Evolutionary conservation across 352 stramenopile genomes (phyloP), one percentile per base, ranked within the genome.

Genomic region (Plasmopara muralis): DNA sequence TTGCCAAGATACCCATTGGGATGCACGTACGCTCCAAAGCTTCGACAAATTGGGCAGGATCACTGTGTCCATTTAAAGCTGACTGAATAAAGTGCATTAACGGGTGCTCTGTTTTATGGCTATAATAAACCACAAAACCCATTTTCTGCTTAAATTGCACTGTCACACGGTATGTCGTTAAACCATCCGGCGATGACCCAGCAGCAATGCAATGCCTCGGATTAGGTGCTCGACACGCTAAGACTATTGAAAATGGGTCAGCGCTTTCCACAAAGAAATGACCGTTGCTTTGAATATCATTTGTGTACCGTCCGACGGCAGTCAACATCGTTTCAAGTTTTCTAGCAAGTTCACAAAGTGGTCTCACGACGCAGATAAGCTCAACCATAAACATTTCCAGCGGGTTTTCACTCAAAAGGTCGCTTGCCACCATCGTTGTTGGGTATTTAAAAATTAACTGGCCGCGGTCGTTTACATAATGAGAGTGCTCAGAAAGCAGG

Each of bases 101-200:
- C 9, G 82, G 82, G 46, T 93, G 82, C 46, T 93, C 82, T 0
- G 77, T 78, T 53, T 90, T 88, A 72, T 92, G 82, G 59, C 82
- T 93, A 68, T 89, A 90, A 57, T 86, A 89, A 31, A 93, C 74
- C 31, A 93, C 79, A 43, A 93, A 89, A 0, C 78, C 77, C 75
- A 89, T 90, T 66, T 90, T 93, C 57, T 89, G 82, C 58, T 90
- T 90, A 56, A 89, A 90, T 58, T 93, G 79, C 47, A 93, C 85
- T 41, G 64, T 85, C 37, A 86, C 78, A 43, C 82, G 77, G 50
- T 93, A 93, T 12, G 72, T 89, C 25, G 86, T 74, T 53, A 82
- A 72, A 13, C 77, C 80, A 51, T 93, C 78, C 16, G 73, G 68
- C 12, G 73, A 86, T n/a, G 77, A 86, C 0, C 77, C 79, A 34